Base-by-base conservation (phyloP, 2,329 filamentous ascomycete species). In the Seiridium unicorne region DNA sequence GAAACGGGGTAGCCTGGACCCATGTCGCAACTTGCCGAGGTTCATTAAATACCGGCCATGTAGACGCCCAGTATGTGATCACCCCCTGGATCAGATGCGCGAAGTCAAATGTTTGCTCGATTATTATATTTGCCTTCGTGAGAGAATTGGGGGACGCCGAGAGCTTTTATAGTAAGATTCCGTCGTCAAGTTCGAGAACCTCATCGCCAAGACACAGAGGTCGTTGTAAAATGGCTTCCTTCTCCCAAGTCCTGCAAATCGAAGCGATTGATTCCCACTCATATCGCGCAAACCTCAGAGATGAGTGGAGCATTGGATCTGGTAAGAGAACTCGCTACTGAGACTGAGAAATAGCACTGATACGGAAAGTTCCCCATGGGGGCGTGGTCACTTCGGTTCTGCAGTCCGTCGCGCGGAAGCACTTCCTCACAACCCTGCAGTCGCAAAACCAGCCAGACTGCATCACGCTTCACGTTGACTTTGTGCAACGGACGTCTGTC, bases 371-470 rank as follows among this genome's bases (percentile, higher is more conserved):
- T 10, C 88, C 89, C 5, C 87, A 92, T 71, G 89, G 89, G 57
- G 89, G 89, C 60, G 89, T 88, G 66, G 84, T 90, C 13, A 87
- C 88, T 8, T 81, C 86, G 0, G 79, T 83, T 54, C 81, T 92
- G 62, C 79, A 89, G 62, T 79, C 81, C 58, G 84, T 87, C 36
- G 69, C 72, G 4, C 60, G 67, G 8, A 60, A 65, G 18, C 70
- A 75, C 56, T 71, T 75, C 53, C 44, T 64, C 58, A 70, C 68
- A 5, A 70, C 69, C n/a, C 67, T 74, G 9, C 63, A 64, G 44
- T 60, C 66, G 5, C 69, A 70, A 56, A 63, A 65, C 18, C 70
- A 72, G 44, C 69, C 70, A n/a, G 64, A 72, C 48, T 69, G 72
- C 11, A 63, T 72, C 47, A 64, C 67, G 8, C 57, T 69, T 1